A percentile compares a stretch with the other conserved stretches of the same genome.
Evolutionary conservation across 345 rosid species (phyloP).

Genomic region (Euclidium syriacum): DNA sequence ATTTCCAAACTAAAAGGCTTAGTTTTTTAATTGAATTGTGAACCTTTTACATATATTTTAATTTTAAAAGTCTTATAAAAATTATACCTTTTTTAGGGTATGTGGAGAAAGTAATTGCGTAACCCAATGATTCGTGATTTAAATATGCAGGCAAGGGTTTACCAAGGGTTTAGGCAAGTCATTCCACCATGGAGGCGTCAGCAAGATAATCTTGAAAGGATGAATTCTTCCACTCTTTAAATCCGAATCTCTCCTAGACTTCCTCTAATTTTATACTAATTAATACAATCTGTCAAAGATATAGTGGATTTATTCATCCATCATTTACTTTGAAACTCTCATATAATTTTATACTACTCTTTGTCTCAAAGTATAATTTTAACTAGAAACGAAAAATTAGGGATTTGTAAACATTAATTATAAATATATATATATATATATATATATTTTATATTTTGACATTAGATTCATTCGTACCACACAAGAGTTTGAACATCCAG

Average conservation of each 20-base stretch:
- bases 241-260: background rate
- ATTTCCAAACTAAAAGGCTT: background rate
- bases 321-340: background rate
- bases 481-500: too few relatives aligned
- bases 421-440: too few relatives aligned
- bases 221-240: background rate
- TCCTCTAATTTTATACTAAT: background rate
- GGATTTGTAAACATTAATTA: too few relatives aligned
- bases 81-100: background rate
- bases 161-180: slow-evolving; percentile 43
- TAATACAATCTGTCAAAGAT: background rate
- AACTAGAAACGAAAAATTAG: too few relatives aligned
- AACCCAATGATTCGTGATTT: slow-evolving; percentile 10
- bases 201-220: slow-evolving; percentile 17
- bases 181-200: slow-evolving; percentile 48
- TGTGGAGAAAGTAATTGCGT: slow-evolving; percentile 7
- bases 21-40: background rate
- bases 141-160: slow-evolving; percentile 44
- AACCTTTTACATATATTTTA: background rate
- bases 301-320: background rate
- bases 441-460: too few relatives aligned
- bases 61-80: background rate
- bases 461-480: too few relatives aligned
- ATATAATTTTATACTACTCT: background rate
- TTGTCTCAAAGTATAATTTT: too few relatives aligned